A percentile compares a stretch with the other conserved stretches of the same genome.
phyloP scores from a whole-genome alignment of 805 yeast species.

The Dipodascopsis tothii region DNA sequence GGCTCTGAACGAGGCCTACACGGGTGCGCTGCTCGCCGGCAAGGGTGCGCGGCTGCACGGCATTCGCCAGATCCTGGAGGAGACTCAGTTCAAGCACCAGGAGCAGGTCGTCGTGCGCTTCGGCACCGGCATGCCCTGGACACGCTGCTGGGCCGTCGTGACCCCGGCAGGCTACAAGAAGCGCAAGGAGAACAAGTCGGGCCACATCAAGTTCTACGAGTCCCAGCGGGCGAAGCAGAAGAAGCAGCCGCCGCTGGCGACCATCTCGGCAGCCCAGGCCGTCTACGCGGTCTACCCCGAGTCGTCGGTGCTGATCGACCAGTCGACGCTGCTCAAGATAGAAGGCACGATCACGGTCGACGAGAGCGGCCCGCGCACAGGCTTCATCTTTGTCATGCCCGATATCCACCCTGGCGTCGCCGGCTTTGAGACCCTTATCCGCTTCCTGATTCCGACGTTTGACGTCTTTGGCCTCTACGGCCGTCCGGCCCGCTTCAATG shows the following conservation, averaged over 20 bases:
- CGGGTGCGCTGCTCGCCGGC: constrained; percentile 89
- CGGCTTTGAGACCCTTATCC: constrained; percentile 75
- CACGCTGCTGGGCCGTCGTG: constrained; percentile 82
- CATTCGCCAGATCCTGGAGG: constrained; percentile 75
- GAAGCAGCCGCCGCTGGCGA: constrained; percentile 70
- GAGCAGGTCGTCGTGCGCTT: constrained; percentile 94
- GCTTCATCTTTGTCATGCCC: constrained; percentile 74
- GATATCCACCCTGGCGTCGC: constrained; percentile 74
- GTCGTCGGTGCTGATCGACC: constrained; percentile 69
- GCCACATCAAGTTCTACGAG: constrained; percentile 73
- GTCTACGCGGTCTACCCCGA: constrained; percentile 92
- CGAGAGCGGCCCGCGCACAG: constrained; percentile 42
- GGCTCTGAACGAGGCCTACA: constrained; percentile 86
- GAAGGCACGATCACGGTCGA: constrained; percentile 51
- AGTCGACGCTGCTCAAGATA: constrained; percentile 77
- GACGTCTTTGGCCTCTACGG: constrained; percentile 78
- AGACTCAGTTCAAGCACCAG: constrained; percentile 76
- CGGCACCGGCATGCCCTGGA: constrained; percentile 98
- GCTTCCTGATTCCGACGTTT: constrained; percentile 66
- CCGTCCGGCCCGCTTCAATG: constrained; percentile 65
- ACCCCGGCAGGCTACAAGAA: constrained; percentile 45
- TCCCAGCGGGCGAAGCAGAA: constrained; percentile 60
- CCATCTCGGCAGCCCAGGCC: constrained; percentile 58
- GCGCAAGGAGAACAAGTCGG: constrained; percentile 41
- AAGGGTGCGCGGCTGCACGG: constrained; percentile 83